Evolutionary conservation across 2,329 filamentous ascomycete species (phyloP).

Genomic region (Penicillium sp.): DNA sequence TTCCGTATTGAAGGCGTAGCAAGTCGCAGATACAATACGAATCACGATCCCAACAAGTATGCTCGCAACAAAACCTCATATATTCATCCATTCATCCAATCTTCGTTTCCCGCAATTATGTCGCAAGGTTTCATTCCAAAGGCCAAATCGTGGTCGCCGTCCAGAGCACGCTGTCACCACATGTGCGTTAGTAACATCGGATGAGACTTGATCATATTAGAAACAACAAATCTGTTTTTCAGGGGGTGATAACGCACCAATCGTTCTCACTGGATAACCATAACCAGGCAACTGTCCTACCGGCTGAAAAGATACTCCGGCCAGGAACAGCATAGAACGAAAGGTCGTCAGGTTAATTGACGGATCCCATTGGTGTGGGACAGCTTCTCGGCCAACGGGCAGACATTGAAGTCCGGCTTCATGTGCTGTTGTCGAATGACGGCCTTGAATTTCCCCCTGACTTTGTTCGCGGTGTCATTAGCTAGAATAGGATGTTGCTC

Average conservation of each 20-base stretch:
- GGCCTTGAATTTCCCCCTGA: neutral
- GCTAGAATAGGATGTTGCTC: neutral
- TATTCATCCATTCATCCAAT: neutral
- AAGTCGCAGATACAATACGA: neutral
- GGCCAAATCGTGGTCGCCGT: neutral
- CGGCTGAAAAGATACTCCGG: neutral
- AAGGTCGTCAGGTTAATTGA: no score
- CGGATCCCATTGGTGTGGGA: neutral
- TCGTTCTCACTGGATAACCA: neutral
- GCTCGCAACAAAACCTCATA: no score
- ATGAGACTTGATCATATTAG: neutral
- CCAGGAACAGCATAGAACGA: neutral
- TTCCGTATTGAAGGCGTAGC: neutral
- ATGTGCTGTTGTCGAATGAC: neutral
- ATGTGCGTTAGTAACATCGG: no score
- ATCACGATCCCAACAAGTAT: neutral
- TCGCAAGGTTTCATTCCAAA: neutral
- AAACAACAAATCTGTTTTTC: neutral
- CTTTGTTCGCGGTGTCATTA: no score
- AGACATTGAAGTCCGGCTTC: neutral
- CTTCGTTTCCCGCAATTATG: no score
- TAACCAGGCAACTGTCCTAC: neutral
- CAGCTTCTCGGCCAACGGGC: neutral
- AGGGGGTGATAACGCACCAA: neutral
- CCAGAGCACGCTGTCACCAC: neutral